Base-by-base conservation (phyloP, 2,329 filamentous ascomycete genomes). In the Clarireedia hainanense region DNA sequence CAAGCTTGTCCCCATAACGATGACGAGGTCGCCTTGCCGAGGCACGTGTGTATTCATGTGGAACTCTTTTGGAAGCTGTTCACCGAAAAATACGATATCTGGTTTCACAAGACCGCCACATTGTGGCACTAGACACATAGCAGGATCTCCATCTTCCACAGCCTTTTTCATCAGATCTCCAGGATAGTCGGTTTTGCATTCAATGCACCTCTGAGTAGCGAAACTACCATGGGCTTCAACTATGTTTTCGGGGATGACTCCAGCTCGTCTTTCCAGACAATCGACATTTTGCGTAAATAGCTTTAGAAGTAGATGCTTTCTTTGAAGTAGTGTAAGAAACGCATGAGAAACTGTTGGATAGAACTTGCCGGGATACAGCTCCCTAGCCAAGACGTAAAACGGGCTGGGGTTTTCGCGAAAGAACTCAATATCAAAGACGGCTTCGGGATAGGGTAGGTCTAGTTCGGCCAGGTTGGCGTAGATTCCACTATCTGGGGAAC, bases 221-320 rank as follows among this genome's bases (percentile, higher is more conserved):
- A 97, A 99, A 69, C 90, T 96, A 47, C 94, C 94, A 70, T 99
- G 94, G 0, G 94, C 94, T 72, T 97, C 92, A 34, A 99, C 79
- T 50, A 99, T 91, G 70, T 81, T 84, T 2, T 92, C 84, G 0
- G 75, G 78, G 0, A 91, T 88, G 0, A 99, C 84, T 26, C 94
- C 94, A 12, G 92, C 94, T 63, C 82, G 79, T 23, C 91, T 83
- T 73, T 99, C 94, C 12, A 99, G 79, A 66, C 91, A 96, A 73
- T 99, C 94, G 63, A 99, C 97, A 68, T 99, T 99, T 69, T 99
- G 94, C 0, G 94, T 96, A 71, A 97, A 99, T 52, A 94, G 81
- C 76, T 91, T 94, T 62, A 86, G 75, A 24, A 99, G 75, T 42
- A 92, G 75, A 4, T 82, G 83, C 72, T 95, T 96, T 58, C 84